Conservation (phyloP, 2,329 filamentous ascomycete species). For the Magnaporthales sp. region DNA sequence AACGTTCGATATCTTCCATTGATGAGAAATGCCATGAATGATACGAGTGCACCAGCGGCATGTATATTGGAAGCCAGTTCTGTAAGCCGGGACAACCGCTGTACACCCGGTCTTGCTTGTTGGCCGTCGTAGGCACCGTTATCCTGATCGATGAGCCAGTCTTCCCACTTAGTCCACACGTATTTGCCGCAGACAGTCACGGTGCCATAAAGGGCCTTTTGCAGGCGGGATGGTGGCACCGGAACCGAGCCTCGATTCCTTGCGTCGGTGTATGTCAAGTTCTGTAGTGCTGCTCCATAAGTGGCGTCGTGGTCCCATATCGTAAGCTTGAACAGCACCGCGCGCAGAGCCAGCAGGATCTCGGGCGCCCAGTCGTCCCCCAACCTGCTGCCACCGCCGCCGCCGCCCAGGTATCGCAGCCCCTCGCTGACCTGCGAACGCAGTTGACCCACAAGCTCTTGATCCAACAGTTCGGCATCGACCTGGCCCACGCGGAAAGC, state of each 20-base stretch:
- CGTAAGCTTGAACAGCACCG: slow-evolving; percentile 83
- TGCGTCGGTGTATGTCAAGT: slow-evolving; percentile 82
- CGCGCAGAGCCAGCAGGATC: slow-evolving; percentile 68
- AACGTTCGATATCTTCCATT: slow-evolving; percentile 89
- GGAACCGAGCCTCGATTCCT: slow-evolving; percentile 54
- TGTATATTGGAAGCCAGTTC: slow-evolving; percentile 63
- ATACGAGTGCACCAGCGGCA: slow-evolving; percentile 71
- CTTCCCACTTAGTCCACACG: slow-evolving; percentile 86
- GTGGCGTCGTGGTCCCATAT: slow-evolving; percentile 96
- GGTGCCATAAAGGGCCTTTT: slow-evolving; percentile 78
- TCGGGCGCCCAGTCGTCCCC: slow-evolving; percentile 83
- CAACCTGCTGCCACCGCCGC: slow-evolving; percentile 37
- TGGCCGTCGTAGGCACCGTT: slow-evolving; percentile 38
- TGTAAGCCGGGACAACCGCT: slow-evolving; percentile 60
- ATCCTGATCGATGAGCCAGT: slow-evolving; percentile 69
- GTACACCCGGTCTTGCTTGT: slow-evolving; percentile 25
- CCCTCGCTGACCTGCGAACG: slow-evolving; percentile 81
- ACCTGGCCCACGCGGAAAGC: slow-evolving; percentile 93
- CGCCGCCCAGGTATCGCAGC: slow-evolving; percentile 72
- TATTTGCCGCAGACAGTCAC: slow-evolving; percentile 84
- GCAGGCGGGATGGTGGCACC: slow-evolving; percentile 65
- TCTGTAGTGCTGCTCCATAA: slow-evolving; percentile 89
- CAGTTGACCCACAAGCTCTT: slow-evolving; percentile 80
- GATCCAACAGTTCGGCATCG: slow-evolving; percentile 89
- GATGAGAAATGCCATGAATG: slow-evolving; percentile 83